phyloP scores from a whole-genome alignment of 805 yeast species.

The Wickerhamiella cacticola region DNA sequence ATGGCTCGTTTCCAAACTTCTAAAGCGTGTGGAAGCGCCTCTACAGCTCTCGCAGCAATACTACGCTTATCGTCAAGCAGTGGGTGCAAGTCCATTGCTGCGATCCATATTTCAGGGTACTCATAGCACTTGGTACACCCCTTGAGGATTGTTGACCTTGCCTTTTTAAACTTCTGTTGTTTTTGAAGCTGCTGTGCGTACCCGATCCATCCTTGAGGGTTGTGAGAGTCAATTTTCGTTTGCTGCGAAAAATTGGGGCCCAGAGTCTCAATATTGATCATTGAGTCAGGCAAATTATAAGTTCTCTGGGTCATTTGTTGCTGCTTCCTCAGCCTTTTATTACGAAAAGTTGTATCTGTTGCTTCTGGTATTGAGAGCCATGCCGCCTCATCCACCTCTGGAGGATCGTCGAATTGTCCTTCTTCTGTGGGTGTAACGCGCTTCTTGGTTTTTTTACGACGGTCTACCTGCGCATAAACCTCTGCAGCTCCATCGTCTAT shows the following conservation, averaged over 20 bases:
- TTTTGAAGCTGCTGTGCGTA: conserved; percentile 67
- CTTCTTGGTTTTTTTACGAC: conserved; percentile 26
- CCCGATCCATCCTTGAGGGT: conserved; percentile 75
- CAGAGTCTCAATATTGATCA: conserved; percentile 25
- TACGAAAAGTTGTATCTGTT: conserved; percentile 69
- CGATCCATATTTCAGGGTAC: conserved; percentile 72
- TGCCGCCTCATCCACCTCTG: conserved; percentile 29
- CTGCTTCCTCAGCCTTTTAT: conserved; percentile 56
- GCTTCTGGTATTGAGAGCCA: conserved; percentile 84
- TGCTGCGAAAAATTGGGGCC: conserved; percentile 35
- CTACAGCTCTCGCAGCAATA: conserved; percentile 55
- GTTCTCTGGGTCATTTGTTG: conserved; percentile 52
- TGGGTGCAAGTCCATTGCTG: conserved; percentile 51
- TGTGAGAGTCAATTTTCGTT: conserved; percentile 58
- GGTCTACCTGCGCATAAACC: conserved; percentile 57
- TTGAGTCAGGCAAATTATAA: conserved; percentile 72
- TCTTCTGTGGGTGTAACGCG: conserved; percentile 1
- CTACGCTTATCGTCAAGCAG: conserved; percentile 35
- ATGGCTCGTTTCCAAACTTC: conserved; percentile 63
- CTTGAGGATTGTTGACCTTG: conserved; percentile 50
- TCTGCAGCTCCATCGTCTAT: conserved; percentile 72
- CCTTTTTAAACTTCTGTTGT: conserved; percentile 43
- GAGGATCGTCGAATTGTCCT: conserved; percentile 9
- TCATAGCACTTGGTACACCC: conserved; percentile 62
- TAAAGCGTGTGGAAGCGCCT: conserved; percentile 42